Base-by-base conservation (phyloP, 257 asterid genomes). In the Agastache rugosa region DNA sequence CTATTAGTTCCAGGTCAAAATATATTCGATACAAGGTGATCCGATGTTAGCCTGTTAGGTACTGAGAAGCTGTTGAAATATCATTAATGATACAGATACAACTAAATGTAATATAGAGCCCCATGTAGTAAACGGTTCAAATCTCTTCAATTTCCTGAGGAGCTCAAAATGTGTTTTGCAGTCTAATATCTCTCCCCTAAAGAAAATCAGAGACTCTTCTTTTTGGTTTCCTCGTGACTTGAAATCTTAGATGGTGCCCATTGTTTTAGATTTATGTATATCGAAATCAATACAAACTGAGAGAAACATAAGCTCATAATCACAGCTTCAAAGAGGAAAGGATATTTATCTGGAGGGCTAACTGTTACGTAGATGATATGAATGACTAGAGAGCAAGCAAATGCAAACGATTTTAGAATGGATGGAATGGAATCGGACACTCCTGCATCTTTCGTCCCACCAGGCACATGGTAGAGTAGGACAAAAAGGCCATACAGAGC, bases 251-350 rank as follows among this genome's bases (percentile, higher is more conserved):
- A 62, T 7, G 85, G 75, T 63, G 70, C 75, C 96, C 96, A 92
- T 69, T 92, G 99, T 81, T 77, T 89, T 31, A 77, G 53, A 78
- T 85, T 95, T 14, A 88, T 53, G 66, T 87, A 92, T 23, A 90
- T 54, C 51, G 69, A 82, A 72, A 85, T 78, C 63, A 80, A 67
- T 2, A 88, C 63, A 47, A 92, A 92, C 78, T 92, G 99, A 11
- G 93, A 87, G 81, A 89, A 92, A 77, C 96, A 90, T 78, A 89
- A 85, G 19, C 90, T 83, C 98, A 95, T 90, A 80, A 92, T 95
- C 51, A 90, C 45, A 14, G 99, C 98, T 86, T 92, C 98, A 69
- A 89, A 83, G 65, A 92, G 87, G 83, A 71, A 95, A 51, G 99
- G 98, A 45, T 90, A 92, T 79, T 84, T 89, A 53, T 77, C 76